These are phyloP conservation scores for Yarrowia sp. DNA, from an alignment of 805 yeast genomes.

Conservation along the genomic window DNA sequence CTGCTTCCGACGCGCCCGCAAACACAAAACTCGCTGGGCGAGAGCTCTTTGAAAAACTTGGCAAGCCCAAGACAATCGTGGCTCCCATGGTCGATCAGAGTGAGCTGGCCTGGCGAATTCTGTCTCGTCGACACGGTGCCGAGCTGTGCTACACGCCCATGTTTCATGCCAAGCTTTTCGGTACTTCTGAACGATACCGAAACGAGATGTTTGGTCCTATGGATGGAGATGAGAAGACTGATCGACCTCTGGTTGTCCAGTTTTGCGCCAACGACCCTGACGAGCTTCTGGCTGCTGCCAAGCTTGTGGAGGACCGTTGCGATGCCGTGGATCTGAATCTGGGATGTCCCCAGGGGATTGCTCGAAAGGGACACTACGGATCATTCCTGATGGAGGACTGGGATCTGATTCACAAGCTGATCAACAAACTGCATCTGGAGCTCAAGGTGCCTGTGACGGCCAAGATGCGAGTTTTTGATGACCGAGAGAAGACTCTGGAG, in stretches of 20 bases:
- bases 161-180: conserved; percentile 92
- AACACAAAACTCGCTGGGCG: conserved; percentile 60
- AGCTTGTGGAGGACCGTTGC: conserved; percentile 77
- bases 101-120: conserved; percentile 92
- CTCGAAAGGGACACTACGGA: conserved; percentile 93
- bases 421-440: conserved; percentile 74
- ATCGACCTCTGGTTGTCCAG: conserved; percentile 90
- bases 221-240: conserved; percentile 75
- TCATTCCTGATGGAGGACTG: conserved; percentile 97
- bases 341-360: conserved; percentile 99
- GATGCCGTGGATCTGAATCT: conserved; percentile 95
- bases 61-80: conserved; percentile 80
- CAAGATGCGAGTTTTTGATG: conserved; percentile 88
- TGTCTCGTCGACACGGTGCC: conserved; percentile 89
- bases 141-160: conserved; percentile 94
- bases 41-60: conserved; percentile 70
- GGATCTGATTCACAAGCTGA: conserved; percentile 77
- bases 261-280: conserved; percentile 97
- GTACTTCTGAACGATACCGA: conserved; percentile 82
- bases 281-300: conserved; percentile 79
- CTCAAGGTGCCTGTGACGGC: conserved; percentile 91
- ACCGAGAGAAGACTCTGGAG: conserved; percentile 77
- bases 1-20: conserved; percentile 7
- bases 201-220: conserved; percentile 65
- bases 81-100: conserved; percentile 99